Evolutionary conservation across 139 green algal genomes (phyloP), one percentile per base, ranked within the genome.

Genomic region (Spirogloea muscicola): DNA sequence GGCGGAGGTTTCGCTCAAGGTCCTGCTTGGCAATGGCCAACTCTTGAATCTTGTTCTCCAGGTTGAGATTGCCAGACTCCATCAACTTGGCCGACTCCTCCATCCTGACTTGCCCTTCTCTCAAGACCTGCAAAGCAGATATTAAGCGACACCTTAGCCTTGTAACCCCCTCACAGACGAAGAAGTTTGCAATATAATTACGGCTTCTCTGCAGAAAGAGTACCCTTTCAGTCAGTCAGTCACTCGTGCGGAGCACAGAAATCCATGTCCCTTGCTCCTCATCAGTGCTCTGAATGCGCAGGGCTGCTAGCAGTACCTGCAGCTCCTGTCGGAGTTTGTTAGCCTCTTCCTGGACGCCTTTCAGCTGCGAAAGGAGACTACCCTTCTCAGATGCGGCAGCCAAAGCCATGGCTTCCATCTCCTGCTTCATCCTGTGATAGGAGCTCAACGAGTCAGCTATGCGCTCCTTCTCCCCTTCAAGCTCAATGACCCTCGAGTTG

Each of bases 281-380:
- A n/a, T n/a, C n/a, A n/a, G n/a, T n/a, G n/a, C n/a, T n/a, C n/a
- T n/a, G n/a, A n/a, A n/a, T n/a, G n/a, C n/a, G n/a, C n/a, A n/a
- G n/a, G n/a, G n/a, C n/a, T n/a, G n/a, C n/a, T n/a, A n/a, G n/a
- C n/a, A n/a, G n/a, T n/a, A n/a, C n/a, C n/a, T n/a, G n/a, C n/a
- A n/a, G n/a, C n/a, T n/a, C n/a, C n/a, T n/a, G n/a, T n/a, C n/a
- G n/a, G n/a, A n/a, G n/a, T n/a, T n/a, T n/a, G n/a, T n/a, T n/a
- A n/a, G n/a, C n/a, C n/a, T n/a, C n/a, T n/a, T n/a, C n/a, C n/a
- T n/a, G n/a, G n/a, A n/a, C 48, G 33, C 49, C 29, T 76, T 37
- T 68, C 44, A 74, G 43, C 18, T 38, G 63, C 41, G 9, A 31
- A 4, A 68, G n/a, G n/a, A n/a, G n/a, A n/a, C n/a, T n/a, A n/a